Conservation (phyloP, 1,139 yeast species). For the Torulaspora pretoriensis region DNA sequence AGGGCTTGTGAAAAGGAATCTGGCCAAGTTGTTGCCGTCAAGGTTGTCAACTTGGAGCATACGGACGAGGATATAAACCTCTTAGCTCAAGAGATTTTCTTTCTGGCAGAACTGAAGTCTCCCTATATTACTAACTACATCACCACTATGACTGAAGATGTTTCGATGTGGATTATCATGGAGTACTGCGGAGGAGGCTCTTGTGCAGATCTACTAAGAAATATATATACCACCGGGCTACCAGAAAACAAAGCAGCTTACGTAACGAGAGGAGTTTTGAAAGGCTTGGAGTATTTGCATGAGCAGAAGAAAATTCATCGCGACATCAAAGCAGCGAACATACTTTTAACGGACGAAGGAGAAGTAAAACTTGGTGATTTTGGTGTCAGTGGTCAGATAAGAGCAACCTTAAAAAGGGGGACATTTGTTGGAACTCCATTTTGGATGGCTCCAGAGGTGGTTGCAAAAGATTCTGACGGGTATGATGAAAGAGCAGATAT, state of each 20-base stretch:
- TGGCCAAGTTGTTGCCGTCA: constrained; percentile 56
- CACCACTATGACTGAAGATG: constrained; percentile 58
- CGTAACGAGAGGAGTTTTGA: constrained; percentile 55
- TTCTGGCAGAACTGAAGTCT: constrained; percentile 62
- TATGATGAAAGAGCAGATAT: constrained; percentile 80
- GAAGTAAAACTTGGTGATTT: constrained; percentile 74
- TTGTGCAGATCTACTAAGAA: constrained; percentile 66
- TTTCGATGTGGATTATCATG: constrained; percentile 82
- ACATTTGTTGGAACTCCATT: constrained; percentile 88
- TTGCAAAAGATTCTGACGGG: constrained; percentile 44
- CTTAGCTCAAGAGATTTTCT: constrained; percentile 68
- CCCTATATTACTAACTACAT: constrained; percentile 61
- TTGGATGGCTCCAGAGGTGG: constrained; percentile 94
- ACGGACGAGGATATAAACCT: constrained; percentile 67
- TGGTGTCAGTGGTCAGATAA: constrained; percentile 80
- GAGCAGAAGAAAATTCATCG: constrained; percentile 73
- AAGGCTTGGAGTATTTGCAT: constrained; percentile 69
- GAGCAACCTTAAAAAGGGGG: constrained; percentile 55
- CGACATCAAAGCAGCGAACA: constrained; percentile 81
- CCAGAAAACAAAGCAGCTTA: constrained; percentile 56
- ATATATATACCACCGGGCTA: constrained; percentile 43
- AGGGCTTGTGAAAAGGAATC: constrained; percentile 42
- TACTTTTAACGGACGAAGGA: constrained; percentile 60
- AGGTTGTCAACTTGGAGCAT: constrained; percentile 71
- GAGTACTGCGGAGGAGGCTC: constrained; percentile 93